Percentiles rank a stretch among this genome's conserved stretches.
Conservation (phyloP, 2,329 filamentous ascomycete species). For the Paracamarosporium sp. region DNA sequence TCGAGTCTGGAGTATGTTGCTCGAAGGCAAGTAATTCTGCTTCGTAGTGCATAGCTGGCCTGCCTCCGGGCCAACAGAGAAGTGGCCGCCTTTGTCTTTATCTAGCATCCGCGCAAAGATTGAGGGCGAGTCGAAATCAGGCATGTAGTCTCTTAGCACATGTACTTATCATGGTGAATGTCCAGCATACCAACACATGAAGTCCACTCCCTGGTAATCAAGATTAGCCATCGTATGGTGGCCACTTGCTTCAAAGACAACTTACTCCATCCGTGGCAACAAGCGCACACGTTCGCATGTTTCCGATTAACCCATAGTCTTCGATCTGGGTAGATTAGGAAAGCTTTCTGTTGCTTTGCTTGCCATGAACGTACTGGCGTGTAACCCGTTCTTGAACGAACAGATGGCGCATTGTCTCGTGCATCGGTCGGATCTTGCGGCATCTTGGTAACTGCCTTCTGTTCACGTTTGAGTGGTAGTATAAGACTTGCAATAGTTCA, state of each 20-base stretch:
- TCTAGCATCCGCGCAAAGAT: conserved; percentile 78
- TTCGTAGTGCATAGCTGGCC: conserved; percentile 69
- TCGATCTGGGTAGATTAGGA: conserved; percentile 58
- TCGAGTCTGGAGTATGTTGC: conserved; percentile 78
- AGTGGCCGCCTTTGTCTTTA: conserved; percentile 76
- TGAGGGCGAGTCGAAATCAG: conserved; percentile 78
- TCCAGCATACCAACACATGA: conserved; percentile 70
- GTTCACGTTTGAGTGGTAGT: not conserved
- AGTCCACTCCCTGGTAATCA: conserved; percentile 62
- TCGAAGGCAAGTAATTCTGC: conserved; percentile 77
- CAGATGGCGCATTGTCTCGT: conserved; percentile 3
- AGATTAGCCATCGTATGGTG: conserved; percentile 21
- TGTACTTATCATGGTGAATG: not conserved
- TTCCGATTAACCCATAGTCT: conserved; percentile 76
- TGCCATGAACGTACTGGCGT: conserved; percentile 11
- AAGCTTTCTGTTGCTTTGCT: too few relatives aligned
- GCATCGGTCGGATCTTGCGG: not conserved
- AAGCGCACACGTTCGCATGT: conserved; percentile 80
- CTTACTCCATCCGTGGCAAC: conserved; percentile 69
- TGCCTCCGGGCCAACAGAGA: conserved; percentile 64
- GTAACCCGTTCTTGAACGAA: conserved; percentile 16
- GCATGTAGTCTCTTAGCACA: conserved; percentile 55
- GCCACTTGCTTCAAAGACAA: too few relatives aligned
- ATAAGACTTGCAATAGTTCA: not conserved
- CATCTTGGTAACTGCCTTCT: not conserved